Evolutionary conservation across 140 eudicot species (phyloP), one percentile per base, ranked within the genome.

Genomic region (Oenanthe javanica): DNA sequence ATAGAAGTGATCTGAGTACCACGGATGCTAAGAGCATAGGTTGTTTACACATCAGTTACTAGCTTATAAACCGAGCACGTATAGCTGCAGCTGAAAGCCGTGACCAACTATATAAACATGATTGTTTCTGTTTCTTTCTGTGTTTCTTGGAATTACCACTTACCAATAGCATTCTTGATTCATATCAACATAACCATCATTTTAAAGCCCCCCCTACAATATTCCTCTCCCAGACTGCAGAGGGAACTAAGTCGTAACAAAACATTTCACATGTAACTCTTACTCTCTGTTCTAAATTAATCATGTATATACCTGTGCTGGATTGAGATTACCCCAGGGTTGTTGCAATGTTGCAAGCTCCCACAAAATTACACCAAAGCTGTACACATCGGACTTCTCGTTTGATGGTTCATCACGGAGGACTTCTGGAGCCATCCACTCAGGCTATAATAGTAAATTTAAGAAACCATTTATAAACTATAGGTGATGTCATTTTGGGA

Each of bases 401-500:
- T 94, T 84, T 77, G 98, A 92, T 77, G 88, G 96, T 48, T 94
- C 98, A 85, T 89, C 93, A 48, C 91, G 91, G 57, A 94, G 89
- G 79, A 94, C 98, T 89, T 94, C 97, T 12, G 98, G 98, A 77
- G 98, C 97, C 98, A 94, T 94, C 98, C 98, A 94, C 84, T 90
- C 96, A 55, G 98, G 94, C 98, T 94, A 86, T 48, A 73, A 77
- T 50, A 77, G 74, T 18, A 79, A 43, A 82, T 11, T 6, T 23
- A 42, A 83, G n/a, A 82, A 27, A 43, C 31, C 72, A 76, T 45
- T 72, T 42, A 42, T 74, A 59, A 54, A 0, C 66, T 55, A 40
- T 55, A 54, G 36, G 40, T 13, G 55, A n/a, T 77, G 36, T 11
- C 47, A 51, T 15, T 54, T 54, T 16, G 61, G 21, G 61, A 54